phyloP scores from a whole-genome alignment of 176 grass and related monocot species.

The Hsuehochloa calcarea region DNA sequence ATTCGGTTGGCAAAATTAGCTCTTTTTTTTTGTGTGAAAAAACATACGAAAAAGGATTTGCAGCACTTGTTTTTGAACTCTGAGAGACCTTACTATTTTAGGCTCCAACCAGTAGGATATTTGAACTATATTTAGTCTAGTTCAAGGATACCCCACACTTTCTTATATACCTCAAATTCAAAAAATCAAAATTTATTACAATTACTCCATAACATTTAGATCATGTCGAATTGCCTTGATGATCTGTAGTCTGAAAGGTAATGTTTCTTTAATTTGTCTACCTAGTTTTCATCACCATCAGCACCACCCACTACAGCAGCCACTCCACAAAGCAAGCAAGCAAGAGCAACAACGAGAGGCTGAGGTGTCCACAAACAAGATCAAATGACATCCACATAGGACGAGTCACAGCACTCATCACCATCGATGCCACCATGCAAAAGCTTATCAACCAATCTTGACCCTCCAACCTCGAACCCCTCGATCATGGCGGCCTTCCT shows the following conservation, averaged over 20 bases:
- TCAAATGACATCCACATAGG: constrained; percentile 42
- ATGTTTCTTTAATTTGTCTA: neutral
- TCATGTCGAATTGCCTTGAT: neutral
- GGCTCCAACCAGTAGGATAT: too few species aligned
- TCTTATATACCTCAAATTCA: too few species aligned
- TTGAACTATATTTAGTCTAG: too few species aligned
- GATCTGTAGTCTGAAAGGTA: neutral
- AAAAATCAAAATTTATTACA: too few species aligned
- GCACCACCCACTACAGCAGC: neutral
- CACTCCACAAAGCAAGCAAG: neutral
- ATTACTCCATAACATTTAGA: neutral
- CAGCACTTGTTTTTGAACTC: too few species aligned
- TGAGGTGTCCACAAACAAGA: neutral
- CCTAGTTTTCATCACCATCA: neutral
- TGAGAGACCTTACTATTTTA: too few species aligned
- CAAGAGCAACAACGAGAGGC: neutral
- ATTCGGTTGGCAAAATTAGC: neutral
- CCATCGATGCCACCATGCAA: constrained; percentile 26
- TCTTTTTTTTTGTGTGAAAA: constrained; percentile 9
- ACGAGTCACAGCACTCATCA: neutral
- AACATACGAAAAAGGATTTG: too few species aligned
- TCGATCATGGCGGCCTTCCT: constrained; percentile 17
- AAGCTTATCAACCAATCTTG: constrained; percentile 33
- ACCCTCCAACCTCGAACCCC: constrained; percentile 35
- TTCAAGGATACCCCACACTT: too few species aligned